Percentiles rank a stretch among this genome's conserved stretches.
phyloP scores from a whole-genome alignment of 225 moss, liverwort and hornwort species.

The Lunularia cruciata region DNA sequence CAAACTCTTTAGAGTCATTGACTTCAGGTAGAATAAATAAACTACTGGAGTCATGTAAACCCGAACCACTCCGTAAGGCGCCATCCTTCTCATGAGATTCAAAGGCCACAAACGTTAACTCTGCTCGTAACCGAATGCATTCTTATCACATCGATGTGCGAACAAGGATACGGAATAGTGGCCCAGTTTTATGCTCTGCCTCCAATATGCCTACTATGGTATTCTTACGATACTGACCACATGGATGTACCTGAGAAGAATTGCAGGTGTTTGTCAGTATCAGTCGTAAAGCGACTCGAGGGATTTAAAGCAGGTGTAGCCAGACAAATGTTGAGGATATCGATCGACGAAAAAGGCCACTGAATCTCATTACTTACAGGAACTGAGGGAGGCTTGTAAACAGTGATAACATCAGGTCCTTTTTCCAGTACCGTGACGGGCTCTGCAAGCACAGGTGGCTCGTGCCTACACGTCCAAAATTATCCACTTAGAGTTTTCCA shows the following conservation, averaged over 20 bases:
- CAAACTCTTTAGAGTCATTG: no score
- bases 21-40: no score
- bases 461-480: slow-evolving; percentile 60
- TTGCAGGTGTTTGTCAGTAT: neutral
- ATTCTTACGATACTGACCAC: slow-evolving; percentile 98
- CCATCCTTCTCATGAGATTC: no score
- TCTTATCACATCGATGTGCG: no score
- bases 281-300: slow-evolving; percentile 6
- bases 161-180: slow-evolving; percentile 85
- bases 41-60: no score
- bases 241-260: slow-evolving; percentile 75
- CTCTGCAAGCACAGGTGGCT: slow-evolving; percentile 84
- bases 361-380: slow-evolving; percentile 90
- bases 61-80: no score
- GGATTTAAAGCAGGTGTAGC: neutral
- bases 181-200: slow-evolving; percentile 80
- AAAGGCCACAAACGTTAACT: no score
- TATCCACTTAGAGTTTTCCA: no score
- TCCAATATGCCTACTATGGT: slow-evolving; percentile 87
- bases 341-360: no score
- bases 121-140: no score
- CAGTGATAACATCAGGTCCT: slow-evolving; percentile 71
- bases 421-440: slow-evolving; percentile 67
- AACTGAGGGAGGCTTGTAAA: slow-evolving; percentile 91
- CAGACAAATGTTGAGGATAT: no score